Evolutionary conservation across 768 basidiomycete species (phyloP).

Genomic region (Xerocomellus intermedius): DNA sequence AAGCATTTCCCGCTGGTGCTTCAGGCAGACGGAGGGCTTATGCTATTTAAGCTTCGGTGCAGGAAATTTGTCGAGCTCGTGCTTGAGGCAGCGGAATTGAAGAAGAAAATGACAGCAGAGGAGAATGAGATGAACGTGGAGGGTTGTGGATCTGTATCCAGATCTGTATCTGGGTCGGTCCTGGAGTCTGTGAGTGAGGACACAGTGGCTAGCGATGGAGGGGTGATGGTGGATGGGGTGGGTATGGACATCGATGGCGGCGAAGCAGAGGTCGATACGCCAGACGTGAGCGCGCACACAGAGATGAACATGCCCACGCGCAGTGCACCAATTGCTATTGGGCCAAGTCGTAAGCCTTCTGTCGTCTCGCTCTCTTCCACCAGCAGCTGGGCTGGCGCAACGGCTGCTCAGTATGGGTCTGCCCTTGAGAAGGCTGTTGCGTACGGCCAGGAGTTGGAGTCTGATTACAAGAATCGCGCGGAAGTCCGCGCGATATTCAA

Average conservation of each 20-base stretch:
- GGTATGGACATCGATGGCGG: constrained; percentile 56
- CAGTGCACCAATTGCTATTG: constrained; percentile 30
- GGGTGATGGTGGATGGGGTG: constrained; percentile 45
- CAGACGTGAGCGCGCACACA: constrained; percentile 10
- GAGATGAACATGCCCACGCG: constrained; percentile 12
- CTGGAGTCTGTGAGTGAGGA: constrained; percentile 36
- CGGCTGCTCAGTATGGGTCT: constrained; percentile 47
- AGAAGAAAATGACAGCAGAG: constrained; percentile 55
- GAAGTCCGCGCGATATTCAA: constrained; percentile 67
- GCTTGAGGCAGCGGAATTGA: constrained; percentile 65
- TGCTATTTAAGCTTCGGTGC: constrained; percentile 81
- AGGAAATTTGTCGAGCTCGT: constrained; percentile 85
- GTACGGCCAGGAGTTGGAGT: constrained; percentile 72
- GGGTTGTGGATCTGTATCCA: constrained; percentile 22
- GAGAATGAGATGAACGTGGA: constrained; percentile 35
- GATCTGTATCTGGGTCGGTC: constrained; percentile 25
- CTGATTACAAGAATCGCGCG: constrained; percentile 63
- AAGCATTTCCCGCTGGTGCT: constrained; percentile 63
- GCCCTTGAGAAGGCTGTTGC: constrained; percentile 63
- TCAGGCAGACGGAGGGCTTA: constrained; percentile 61
- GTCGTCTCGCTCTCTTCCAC: constrained; percentile 28
- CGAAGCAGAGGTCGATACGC: constrained; percentile 32
- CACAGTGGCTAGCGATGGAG: constrained; percentile 35
- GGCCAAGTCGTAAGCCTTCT: constrained; percentile 31
- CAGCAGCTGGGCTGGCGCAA: constrained; percentile 23